Conservation (phyloP, 2,329 filamentous ascomycete genomes). For the Xylaria arbuscula region DNA sequence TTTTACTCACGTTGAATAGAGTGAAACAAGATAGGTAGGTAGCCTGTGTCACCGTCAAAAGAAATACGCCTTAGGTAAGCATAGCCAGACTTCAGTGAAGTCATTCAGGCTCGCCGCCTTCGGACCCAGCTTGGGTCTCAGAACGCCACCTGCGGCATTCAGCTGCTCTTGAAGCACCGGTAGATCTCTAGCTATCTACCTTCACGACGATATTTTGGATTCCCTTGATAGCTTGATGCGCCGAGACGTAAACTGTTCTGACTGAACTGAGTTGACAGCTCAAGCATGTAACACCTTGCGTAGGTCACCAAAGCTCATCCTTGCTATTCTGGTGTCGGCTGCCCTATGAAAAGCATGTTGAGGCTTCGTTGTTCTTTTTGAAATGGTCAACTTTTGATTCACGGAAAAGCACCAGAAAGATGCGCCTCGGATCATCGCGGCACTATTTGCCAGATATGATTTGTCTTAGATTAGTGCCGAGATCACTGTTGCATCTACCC, state of each 20-base stretch:
- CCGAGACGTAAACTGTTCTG: slow-evolving; percentile 10
- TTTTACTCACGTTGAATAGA: background rate
- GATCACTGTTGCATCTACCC: background rate
- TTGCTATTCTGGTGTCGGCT: slow-evolving; percentile 16
- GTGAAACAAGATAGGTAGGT: background rate
- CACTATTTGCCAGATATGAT: background rate
- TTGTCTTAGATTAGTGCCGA: slow-evolving; percentile 1
- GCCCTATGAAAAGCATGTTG: slow-evolving; percentile 19
- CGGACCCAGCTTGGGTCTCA: background rate
- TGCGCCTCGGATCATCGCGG: background rate
- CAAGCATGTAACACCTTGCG: background rate
- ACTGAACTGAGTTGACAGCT: background rate
- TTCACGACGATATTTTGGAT: background rate
- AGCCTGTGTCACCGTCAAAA: slow-evolving; percentile 9
- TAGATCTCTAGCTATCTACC: background rate
- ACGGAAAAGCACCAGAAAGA: background rate
- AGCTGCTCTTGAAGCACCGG: slow-evolving; percentile 4
- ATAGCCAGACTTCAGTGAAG: slow-evolving; percentile 7
- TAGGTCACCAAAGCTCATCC: slow-evolving; percentile 26
- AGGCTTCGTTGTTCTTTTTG: slow-evolving; percentile 1
- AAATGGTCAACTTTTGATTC: background rate
- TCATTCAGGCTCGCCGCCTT: background rate
- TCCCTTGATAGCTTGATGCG: background rate
- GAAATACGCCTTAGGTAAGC: slow-evolving; percentile 23
- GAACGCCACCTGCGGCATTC: slow-evolving; percentile 22